phyloP scores from a whole-genome alignment of 73 alveolate species.

The Tetrahymena malaccensis region DNA sequence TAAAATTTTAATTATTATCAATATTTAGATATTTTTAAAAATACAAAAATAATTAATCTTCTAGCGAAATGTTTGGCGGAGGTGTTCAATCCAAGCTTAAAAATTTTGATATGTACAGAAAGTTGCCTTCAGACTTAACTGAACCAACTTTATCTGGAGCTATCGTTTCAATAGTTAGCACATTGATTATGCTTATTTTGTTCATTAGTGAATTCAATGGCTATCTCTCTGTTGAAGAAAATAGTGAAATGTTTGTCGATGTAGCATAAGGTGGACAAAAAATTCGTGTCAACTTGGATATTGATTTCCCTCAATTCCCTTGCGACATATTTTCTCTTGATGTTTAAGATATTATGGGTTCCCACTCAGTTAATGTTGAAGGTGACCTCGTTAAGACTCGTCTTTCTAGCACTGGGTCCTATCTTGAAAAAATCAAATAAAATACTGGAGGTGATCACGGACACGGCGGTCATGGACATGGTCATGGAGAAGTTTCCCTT shows the following conservation, averaged over 20 bases:
- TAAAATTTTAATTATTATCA: neutral
- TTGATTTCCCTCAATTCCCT: slow-evolving; percentile 83
- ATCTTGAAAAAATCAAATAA: slow-evolving; percentile 32
- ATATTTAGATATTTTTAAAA: neutral
- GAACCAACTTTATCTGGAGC: slow-evolving; percentile 94
- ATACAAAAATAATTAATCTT: neutral
- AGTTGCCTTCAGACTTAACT: slow-evolving; percentile 80
- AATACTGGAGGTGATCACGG: slow-evolving; percentile 55
- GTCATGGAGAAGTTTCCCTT: slow-evolving; percentile 8
- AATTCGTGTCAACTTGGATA: slow-evolving; percentile 79
- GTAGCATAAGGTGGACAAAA: slow-evolving; percentile 72
- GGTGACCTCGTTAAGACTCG: slow-evolving; percentile 62
- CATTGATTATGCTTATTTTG: slow-evolving; percentile 65
- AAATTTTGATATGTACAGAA: slow-evolving; percentile 46
- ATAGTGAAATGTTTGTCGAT: slow-evolving; percentile 79
- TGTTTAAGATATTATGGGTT: slow-evolving; percentile 95
- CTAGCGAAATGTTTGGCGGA: neutral
- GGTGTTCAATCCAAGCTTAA: slow-evolving; percentile 44
- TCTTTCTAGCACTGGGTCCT: neutral
- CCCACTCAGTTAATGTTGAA: slow-evolving; percentile 71
- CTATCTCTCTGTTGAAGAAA: slow-evolving; percentile 56
- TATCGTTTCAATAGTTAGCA: slow-evolving; percentile 78
- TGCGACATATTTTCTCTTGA: slow-evolving; percentile 93
- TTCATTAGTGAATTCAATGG: slow-evolving; percentile 79
- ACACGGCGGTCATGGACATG: slow-evolving; percentile 20